phyloP scores from a whole-genome alignment of 495 filamentous ascomycete species.

The Platismatia glauca region DNA sequence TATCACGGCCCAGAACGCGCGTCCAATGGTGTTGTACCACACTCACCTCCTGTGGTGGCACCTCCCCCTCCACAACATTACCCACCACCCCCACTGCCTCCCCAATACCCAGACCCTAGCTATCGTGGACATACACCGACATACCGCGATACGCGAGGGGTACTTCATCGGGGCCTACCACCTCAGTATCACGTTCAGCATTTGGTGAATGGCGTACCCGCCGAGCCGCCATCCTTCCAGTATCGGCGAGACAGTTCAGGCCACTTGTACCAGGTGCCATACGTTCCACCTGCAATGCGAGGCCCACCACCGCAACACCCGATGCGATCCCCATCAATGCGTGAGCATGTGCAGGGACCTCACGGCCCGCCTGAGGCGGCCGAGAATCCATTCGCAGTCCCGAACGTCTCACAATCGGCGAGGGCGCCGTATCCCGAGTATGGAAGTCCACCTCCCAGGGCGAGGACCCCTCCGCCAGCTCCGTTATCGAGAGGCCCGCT shows the following conservation, averaged over 20 bases:
- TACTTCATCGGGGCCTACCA: slow-evolving; percentile 12
- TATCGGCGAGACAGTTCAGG: slow-evolving; percentile 18
- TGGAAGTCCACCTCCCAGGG: slow-evolving; percentile 14
- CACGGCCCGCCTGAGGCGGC: slow-evolving; percentile 26
- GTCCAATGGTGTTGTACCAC: slow-evolving; percentile 18
- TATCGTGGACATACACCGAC: slow-evolving; percentile 24
- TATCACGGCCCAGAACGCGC: not conserved
- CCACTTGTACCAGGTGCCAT: slow-evolving; percentile 19
- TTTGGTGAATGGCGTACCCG: slow-evolving; percentile 12
- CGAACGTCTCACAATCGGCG: slow-evolving; percentile 10
- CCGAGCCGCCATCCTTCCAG: slow-evolving; percentile 20
- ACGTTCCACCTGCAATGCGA: slow-evolving; percentile 15
- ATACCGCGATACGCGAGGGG: slow-evolving; percentile 16
- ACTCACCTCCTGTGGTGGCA: slow-evolving; percentile 17
- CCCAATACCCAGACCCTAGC: slow-evolving; percentile 29
- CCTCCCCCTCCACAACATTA: slow-evolving; percentile 19
- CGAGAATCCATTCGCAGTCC: slow-evolving; percentile 25
- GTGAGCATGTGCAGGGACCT: slow-evolving; percentile 21
- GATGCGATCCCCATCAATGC: slow-evolving; percentile 21
- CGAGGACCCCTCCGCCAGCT: slow-evolving; percentile 1
- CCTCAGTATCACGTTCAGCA: slow-evolving; percentile 11
- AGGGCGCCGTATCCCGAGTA: slow-evolving; percentile 12
- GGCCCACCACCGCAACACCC: slow-evolving; percentile 7
- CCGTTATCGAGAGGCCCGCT: slow-evolving; percentile 3
- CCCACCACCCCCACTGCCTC: slow-evolving; percentile 17